These are phyloP conservation scores for Hygrophoropsis aurantiaca DNA, from an alignment of 768 basidiomycete species.

Conservation along the genomic window DNA sequence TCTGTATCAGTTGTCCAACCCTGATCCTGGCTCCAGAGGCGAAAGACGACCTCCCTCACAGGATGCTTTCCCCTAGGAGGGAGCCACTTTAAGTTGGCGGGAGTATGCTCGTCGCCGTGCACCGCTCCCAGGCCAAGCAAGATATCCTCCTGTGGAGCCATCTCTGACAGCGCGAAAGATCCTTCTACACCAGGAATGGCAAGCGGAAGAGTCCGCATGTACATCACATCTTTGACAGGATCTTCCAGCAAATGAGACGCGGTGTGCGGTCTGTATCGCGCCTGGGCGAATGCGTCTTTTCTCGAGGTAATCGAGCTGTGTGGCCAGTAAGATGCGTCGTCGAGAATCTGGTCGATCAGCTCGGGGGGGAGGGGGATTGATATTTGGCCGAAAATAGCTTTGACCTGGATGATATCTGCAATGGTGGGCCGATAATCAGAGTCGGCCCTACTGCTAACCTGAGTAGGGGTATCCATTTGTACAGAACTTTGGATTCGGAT, in stretches of 20 bases:
- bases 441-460: too few species aligned
- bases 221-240: neutral
- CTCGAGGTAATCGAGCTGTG: conserved; percentile 3
- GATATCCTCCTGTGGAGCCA: neutral
- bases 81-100: neutral
- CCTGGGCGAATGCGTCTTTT: too few species aligned
- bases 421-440: neutral
- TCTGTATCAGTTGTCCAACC: neutral
- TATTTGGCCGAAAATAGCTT: neutral
- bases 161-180: neutral
- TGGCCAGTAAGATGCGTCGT: conserved; percentile 3
- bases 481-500: too few species aligned
- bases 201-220: conserved; percentile 5
- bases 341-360: conserved; percentile 5
- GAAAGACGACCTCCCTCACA: conserved; percentile 5
- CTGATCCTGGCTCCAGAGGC: neutral
- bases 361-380: neutral
- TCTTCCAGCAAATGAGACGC: neutral
- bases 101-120: neutral
- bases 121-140: neutral
- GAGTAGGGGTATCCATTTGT: too few species aligned
- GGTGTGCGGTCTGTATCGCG: neutral
- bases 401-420: neutral
- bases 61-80: neutral
- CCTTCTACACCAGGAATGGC: conserved; percentile 3